Percentiles rank a stretch among this genome's conserved stretches.
Conservation (phyloP, 208 protist species). For the Acanthamoeba royreba region DNA sequence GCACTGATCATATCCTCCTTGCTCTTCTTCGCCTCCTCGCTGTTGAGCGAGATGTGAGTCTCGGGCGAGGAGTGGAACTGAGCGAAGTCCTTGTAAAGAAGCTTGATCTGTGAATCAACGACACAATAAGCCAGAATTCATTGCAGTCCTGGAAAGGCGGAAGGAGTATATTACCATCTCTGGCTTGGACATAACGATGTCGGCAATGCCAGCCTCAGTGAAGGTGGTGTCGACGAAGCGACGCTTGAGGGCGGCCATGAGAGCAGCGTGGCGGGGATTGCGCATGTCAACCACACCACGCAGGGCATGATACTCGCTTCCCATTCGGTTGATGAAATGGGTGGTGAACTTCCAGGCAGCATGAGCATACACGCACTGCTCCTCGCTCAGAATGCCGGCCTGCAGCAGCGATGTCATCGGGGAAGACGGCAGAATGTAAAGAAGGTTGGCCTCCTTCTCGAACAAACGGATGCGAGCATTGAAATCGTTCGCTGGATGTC, state of each 20-base stretch:
- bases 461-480: background rate
- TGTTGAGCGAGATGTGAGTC: background rate
- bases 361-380: conserved; percentile 63
- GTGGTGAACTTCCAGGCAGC: conserved; percentile 68
- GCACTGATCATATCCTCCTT: conserved; percentile 73
- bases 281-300: background rate
- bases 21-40: background rate
- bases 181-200: conserved; percentile 83
- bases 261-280: conserved; percentile 78
- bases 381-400: conserved; percentile 53
- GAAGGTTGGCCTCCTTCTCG: conserved; percentile 48
- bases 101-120: conserved; percentile 70
- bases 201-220: conserved; percentile 85
- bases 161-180: conserved; percentile 76
- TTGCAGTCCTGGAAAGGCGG: background rate
- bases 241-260: conserved; percentile 86
- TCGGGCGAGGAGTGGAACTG: conserved; percentile 65
- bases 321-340: conserved; percentile 85
- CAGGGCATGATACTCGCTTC: conserved; percentile 62
- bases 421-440: conserved; percentile 48
- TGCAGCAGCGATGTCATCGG: background rate
- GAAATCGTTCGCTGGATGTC: background rate
- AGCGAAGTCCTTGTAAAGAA: conserved; percentile 89
- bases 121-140: no score
- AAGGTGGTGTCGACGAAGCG: conserved; percentile 86